phyloP scores from a whole-genome alignment of 345 rosid genomes.

The Lumnitzera littorea region DNA sequence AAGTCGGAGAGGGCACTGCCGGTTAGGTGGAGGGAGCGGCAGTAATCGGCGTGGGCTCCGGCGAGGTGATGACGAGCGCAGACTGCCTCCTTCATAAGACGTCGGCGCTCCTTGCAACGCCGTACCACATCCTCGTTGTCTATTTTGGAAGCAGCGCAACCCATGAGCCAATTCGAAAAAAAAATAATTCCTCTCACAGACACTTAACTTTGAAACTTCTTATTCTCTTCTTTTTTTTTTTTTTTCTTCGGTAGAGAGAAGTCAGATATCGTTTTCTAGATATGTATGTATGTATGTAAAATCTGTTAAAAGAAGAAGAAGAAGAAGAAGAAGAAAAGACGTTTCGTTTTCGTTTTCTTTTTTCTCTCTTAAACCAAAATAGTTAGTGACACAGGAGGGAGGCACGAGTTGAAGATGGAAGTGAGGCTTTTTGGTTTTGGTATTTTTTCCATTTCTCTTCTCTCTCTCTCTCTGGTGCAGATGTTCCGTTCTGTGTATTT shows the following conservation, averaged over 20 bases:
- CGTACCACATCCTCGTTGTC: constrained; percentile 92
- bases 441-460: too few relatives aligned
- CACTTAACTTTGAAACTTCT: neutral
- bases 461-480: too few relatives aligned
- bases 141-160: constrained; percentile 86
- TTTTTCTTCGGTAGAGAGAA: too few relatives aligned
- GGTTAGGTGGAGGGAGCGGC: constrained; percentile 73
- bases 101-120: constrained; percentile 95
- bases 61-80: constrained; percentile 79
- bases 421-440: too few relatives aligned
- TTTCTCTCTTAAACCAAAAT: too few relatives aligned
- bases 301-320: neutral
- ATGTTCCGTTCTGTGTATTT: too few relatives aligned
- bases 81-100: constrained; percentile 87
- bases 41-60: constrained; percentile 90
- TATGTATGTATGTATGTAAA: neutral
- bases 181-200: neutral
- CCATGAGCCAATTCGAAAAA: constrained; percentile 29
- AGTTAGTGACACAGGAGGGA: too few relatives aligned
- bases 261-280: too few relatives aligned
- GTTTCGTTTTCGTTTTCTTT: too few relatives aligned
- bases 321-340: neutral
- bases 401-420: too few relatives aligned
- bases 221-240: neutral
- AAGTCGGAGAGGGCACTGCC: constrained; percentile 84